Percentiles rank a stretch among this genome's conserved stretches.
phyloP scores from a whole-genome alignment of 1,284 basidiomycete species.

The Trametes versicolor region DNA sequence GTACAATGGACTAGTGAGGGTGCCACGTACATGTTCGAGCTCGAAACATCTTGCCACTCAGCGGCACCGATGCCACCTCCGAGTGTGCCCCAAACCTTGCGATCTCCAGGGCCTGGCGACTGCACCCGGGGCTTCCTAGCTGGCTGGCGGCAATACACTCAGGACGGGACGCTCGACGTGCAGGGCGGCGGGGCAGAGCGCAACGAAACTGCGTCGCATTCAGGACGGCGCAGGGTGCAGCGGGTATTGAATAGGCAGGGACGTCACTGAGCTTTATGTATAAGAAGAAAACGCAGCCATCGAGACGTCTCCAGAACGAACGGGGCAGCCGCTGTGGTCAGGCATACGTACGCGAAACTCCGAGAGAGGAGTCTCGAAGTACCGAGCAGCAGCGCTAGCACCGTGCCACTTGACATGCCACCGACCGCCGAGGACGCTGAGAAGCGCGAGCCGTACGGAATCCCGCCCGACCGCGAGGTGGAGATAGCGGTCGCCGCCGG shows the following conservation, averaged over 20 bases:
- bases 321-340: neutral
- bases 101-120: neutral
- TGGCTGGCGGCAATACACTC: no score
- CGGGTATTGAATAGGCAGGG: neutral
- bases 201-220: no score
- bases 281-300: neutral
- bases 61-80: neutral
- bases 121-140: no score
- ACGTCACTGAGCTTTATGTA: neutral
- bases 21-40: no score
- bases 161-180: no score
- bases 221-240: no score
- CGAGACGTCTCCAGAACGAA: conserved; percentile 1
- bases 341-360: neutral
- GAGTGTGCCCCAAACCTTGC: neutral
- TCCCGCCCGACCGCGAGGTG: neutral
- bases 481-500: neutral
- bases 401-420: neutral
- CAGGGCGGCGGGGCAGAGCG: no score
- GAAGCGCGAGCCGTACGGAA: neutral
- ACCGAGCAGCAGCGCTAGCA: neutral
- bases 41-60: neutral
- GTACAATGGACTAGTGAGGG: no score
- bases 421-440: neutral
- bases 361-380: neutral